Conservation (phyloP, 1,139 yeast species). For the Saccharomycopsis hybrid region DNA sequence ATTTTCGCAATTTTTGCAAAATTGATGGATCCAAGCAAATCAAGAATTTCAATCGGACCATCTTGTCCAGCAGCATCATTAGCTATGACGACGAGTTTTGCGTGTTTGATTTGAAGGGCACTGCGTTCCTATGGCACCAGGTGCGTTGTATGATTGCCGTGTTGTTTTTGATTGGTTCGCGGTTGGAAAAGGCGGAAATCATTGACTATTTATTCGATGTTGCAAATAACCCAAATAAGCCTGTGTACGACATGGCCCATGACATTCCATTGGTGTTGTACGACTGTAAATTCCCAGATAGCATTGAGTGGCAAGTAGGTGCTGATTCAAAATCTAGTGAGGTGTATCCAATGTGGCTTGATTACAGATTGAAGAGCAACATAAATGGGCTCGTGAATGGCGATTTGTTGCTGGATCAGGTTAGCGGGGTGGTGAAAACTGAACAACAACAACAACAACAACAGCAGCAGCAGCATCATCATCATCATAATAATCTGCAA, state of each 20-base stretch:
- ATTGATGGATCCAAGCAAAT: slow-evolving; percentile 92
- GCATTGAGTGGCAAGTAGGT: slow-evolving; percentile 55
- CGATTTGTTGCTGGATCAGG: not conserved
- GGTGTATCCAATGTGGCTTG: slow-evolving; percentile 28
- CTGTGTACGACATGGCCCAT: slow-evolving; percentile 83
- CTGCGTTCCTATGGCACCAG: slow-evolving; percentile 97
- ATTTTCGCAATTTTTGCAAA: slow-evolving; percentile 91
- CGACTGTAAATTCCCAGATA: slow-evolving; percentile 69
- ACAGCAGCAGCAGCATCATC: slow-evolving; percentile 1
- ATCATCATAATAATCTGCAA: slow-evolving; percentile 11
- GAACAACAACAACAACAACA: not conserved
- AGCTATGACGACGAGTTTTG: slow-evolving; percentile 35
- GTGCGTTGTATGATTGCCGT: slow-evolving; percentile 93
- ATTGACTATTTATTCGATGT: slow-evolving; percentile 56
- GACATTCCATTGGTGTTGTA: slow-evolving; percentile 86
- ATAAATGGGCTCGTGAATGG: slow-evolving; percentile 5
- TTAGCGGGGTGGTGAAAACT: not conserved
- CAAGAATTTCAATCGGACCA: slow-evolving; percentile 59
- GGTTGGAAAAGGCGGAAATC: slow-evolving; percentile 53
- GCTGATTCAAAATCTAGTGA: slow-evolving; percentile 23
- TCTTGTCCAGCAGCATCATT: slow-evolving; percentile 47
- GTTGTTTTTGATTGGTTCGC: slow-evolving; percentile 74
- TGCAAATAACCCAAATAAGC: slow-evolving; percentile 56
- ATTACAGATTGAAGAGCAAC: slow-evolving; percentile 32
- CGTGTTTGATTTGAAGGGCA: slow-evolving; percentile 74